Conservation (phyloP, 805 yeast genomes). For the Cyberlindnera americana region DNA sequence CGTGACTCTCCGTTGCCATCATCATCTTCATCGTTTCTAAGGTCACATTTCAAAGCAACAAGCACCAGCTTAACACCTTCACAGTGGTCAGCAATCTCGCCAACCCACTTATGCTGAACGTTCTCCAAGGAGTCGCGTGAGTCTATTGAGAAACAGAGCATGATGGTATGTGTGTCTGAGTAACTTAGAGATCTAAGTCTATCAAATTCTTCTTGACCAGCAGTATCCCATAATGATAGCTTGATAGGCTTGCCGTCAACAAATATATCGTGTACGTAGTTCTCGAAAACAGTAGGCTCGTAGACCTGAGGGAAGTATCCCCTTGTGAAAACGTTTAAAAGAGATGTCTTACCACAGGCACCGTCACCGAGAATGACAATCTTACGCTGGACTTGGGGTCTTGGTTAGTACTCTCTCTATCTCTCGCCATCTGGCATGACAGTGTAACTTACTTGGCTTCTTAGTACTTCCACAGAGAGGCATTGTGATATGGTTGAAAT, state of each 20-base stretch:
- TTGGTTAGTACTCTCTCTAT: too few species aligned
- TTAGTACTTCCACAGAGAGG: slow-evolving; percentile 43
- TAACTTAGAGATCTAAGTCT: slow-evolving; percentile 88
- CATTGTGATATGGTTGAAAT: slow-evolving; percentile 28
- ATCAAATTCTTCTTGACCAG: slow-evolving; percentile 98
- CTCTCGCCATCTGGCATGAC: too few species aligned
- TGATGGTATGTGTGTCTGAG: slow-evolving; percentile 94
- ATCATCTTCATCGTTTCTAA: slow-evolving; percentile 66
- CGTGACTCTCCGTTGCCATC: slow-evolving; percentile 30
- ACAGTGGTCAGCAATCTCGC: slow-evolving; percentile 95
- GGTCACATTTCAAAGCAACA: slow-evolving; percentile 92
- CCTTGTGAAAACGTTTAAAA: slow-evolving; percentile 90
- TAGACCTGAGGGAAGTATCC: slow-evolving; percentile 98
- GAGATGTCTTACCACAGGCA: slow-evolving; percentile 97
- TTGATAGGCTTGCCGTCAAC: slow-evolving; percentile 93
- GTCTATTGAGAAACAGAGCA: slow-evolving; percentile 94
- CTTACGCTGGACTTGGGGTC: slow-evolving; percentile 68
- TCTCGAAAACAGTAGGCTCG: slow-evolving; percentile 97
- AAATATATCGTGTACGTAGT: slow-evolving; percentile 94
- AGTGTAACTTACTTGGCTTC: slow-evolving; percentile 32
- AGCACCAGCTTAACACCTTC: slow-evolving; percentile 92
- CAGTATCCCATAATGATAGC: slow-evolving; percentile 95
- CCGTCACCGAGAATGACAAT: slow-evolving; percentile 96
- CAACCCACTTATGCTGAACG: slow-evolving; percentile 95
- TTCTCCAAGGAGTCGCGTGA: slow-evolving; percentile 92